Percentiles rank a stretch among this genome's conserved stretches.
phyloP scores from a whole-genome alignment of 2,329 filamentous ascomycete species.

The Talaromyces sp. region DNA sequence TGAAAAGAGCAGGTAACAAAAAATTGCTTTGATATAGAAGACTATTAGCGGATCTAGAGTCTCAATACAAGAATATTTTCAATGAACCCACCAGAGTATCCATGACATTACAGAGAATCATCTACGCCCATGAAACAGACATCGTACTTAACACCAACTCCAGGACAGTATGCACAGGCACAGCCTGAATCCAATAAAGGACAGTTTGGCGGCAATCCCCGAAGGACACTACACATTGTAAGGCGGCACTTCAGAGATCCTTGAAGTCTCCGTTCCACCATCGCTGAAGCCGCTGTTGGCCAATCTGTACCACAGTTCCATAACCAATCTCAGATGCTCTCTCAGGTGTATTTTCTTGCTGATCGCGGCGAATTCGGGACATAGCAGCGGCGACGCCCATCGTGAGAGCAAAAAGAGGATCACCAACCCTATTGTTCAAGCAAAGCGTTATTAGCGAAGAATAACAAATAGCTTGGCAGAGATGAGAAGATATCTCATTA shows the following conservation, averaged over 20 bases:
- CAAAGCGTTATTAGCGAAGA: background rate
- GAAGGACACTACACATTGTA: no score
- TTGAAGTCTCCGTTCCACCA: slow-evolving; percentile 48
- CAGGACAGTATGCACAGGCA: background rate
- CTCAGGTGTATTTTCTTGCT: slow-evolving; percentile 51
- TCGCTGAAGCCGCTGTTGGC: slow-evolving; percentile 34
- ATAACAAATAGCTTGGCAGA: background rate
- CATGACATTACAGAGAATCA: background rate
- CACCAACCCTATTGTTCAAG: slow-evolving; percentile 45
- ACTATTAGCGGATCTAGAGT: no score
- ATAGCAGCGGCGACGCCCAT: slow-evolving; percentile 58
- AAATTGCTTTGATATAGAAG: no score
- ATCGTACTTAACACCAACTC: background rate
- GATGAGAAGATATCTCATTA: background rate
- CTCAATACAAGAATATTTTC: no score
- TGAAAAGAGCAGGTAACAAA: no score
- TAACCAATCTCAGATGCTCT: slow-evolving; percentile 37
- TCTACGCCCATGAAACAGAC: background rate
- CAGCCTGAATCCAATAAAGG: background rate
- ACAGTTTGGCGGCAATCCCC: background rate
- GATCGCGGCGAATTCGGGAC: slow-evolving; percentile 58
- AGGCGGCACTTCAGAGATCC: slow-evolving; percentile 23
- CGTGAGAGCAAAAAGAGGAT: slow-evolving; percentile 56
- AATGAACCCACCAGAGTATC: no score
- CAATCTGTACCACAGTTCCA: slow-evolving; percentile 32